Base-by-base conservation (phyloP, 2,329 filamentous ascomycete genomes). In the Ophiostoma piceae region DNA sequence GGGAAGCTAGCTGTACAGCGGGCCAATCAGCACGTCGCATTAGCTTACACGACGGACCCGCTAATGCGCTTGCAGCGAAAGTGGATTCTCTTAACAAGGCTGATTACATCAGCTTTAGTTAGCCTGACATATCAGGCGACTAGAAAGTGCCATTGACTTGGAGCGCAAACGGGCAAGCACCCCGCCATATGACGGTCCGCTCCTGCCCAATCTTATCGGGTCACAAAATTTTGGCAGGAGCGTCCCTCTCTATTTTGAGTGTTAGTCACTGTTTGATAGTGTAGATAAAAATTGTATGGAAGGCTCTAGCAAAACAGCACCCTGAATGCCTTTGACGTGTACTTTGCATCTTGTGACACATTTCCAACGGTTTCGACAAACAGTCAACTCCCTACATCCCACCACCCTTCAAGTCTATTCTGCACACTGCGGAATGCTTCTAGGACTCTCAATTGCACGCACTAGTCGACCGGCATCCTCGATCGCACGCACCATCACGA, bases 401-500 rank as follows among this genome's bases (percentile, higher is more conserved):
- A 26, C 3, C 8, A 12, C 51, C 51, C 11, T 57, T 29, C 51
- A 26, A 57, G 57, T 29, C 57, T 62, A 16, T 62, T 62, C 43
- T 62, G 69, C 67, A 54, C 22, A 39, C 68, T 67, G 68, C 68
- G 71, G 71, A 19, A 72, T 72, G 71, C 71, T 29, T 69, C 54
- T 70, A 64, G 68, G 68, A 22, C 47, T 57, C 12, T 32, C 65
- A 51, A 68, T 67, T 60, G 47, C 70, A 68, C 67, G 68, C 57
- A 69, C 29, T 12, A 62, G 67, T 32, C 65, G 71, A 26, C 37
- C 62, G 35, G 62, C 65, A 29, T 9, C n/a, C 35, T 68, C 67
- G 35, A 69, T 51, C 32, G 62, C 66, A 57, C 67, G 67, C 66
- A 67, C 26, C 66, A 8, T 43, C 67, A 65, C 67, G 51, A 67